A percentile compares a stretch with the other conserved stretches of the same genome.
Conservation (phyloP, 176 grass and related monocot species). For the Juncus inflexus region DNA sequence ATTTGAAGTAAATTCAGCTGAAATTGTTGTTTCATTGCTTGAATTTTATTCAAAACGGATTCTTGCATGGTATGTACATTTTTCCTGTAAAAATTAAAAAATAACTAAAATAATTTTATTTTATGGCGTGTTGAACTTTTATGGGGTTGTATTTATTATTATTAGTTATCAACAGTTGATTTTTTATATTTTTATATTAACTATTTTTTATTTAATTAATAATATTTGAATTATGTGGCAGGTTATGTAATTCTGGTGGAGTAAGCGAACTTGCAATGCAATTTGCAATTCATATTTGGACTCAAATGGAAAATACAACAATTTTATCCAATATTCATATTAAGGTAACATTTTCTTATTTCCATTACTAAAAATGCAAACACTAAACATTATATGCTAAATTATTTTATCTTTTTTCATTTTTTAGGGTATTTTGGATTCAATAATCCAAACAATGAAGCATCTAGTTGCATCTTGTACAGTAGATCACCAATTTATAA, state of each 20-base stretch:
- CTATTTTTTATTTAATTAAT: background rate
- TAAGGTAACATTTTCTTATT: constrained; percentile 22
- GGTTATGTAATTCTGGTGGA: constrained; percentile 46
- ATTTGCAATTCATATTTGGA: constrained; percentile 62
- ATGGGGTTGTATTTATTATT: background rate
- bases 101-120: background rate
- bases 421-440: constrained; percentile 67
- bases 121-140: background rate
- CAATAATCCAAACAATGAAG: constrained; percentile 73
- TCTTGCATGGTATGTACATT: constrained; percentile 65
- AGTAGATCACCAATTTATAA: constrained; percentile 61
- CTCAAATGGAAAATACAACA: constrained; percentile 43
- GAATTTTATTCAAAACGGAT: constrained; percentile 61
- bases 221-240: constrained; percentile 27
- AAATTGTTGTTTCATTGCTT: constrained; percentile 51
- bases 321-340: constrained; percentile 39
- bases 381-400: background rate
- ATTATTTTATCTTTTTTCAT: constrained; percentile 1
- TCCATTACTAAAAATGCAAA: background rate
- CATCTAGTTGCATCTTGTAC: constrained; percentile 61
- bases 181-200: too few species aligned
- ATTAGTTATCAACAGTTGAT: too few species aligned
- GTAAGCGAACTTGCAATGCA: constrained; percentile 49
- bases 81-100: constrained; percentile 9
- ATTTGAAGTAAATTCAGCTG: constrained; percentile 19